Evolutionary conservation across 371 early-diverging fungal species (phyloP), one percentile per base, ranked within the genome.

Genomic region (Mycotypha africana): DNA sequence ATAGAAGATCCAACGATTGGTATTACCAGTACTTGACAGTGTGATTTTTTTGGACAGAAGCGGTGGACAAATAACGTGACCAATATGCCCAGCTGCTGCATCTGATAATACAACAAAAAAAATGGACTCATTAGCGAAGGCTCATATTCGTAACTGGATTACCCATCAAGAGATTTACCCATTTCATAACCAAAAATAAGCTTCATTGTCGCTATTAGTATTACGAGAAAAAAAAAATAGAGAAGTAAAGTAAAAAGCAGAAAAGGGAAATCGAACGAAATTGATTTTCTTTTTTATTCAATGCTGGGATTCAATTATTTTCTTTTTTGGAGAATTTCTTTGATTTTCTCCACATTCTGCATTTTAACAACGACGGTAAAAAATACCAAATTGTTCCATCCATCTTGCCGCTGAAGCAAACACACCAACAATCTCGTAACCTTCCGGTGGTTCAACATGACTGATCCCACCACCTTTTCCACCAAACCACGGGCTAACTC

Each of bases 401-500:
- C 79, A 81, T 24, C 33, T 37, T 6, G 53, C 67, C 11, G 76
- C 67, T 25, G 67, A 62, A 21, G 70, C 78, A 45, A 66, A 72
- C 15, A 82, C 42, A 2, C 83, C 83, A 34, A 80, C 60, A 49
- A 73, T 56, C 37, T 52, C 42, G 57, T 70, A 70, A 0, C 74
- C 77, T 14, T 47, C 25, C 0, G 81, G 77, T 23, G 78, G 66
- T 47, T 61, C 57, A 11, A 81, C 43, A 2, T 58, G 26, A 11
- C 53, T 51, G 5, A 58, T 24, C 2, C 60, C 47, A 0, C 84
- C 84, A 16, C 82, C 81, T 8, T 42, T 33, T 15, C 78, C 76
- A 47, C 84, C 84, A 54, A 52, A 69, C 84, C 84, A 84, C 10
- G 65, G 74, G 38, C 60, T 68, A 15, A 43, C 14, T 19, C 61